Evolutionary conservation across 257 asterid genomes (phyloP).

Genomic region (Capsicum rhomboideum): DNA sequence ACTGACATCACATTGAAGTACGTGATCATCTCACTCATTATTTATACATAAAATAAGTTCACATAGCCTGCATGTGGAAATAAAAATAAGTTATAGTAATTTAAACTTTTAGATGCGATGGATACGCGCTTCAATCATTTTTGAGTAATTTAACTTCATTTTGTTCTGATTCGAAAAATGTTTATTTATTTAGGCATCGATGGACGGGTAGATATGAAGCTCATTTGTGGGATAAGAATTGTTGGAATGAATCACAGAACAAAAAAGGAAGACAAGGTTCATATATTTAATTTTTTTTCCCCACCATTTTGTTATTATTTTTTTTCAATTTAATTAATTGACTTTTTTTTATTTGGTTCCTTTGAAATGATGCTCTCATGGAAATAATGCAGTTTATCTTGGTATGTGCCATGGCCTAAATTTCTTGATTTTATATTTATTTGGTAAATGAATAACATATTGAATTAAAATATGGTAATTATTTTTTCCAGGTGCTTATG

Average conservation of each 20-base stretch:
- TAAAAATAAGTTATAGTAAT: neutral
- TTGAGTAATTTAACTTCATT: too few relatives aligned
- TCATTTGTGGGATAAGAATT: conserved; percentile 89
- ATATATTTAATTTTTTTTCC: neutral
- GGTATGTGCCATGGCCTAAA: conserved; percentile 28
- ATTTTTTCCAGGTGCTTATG: conserved; percentile 57
- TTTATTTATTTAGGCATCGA: conserved; percentile 43
- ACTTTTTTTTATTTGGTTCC: neutral
- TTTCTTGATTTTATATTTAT: neutral
- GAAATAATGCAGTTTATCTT: conserved; percentile 54
- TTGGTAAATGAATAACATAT: neutral
- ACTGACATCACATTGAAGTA: neutral
- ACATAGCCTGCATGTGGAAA: too few relatives aligned
- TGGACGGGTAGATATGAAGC: conserved; percentile 94
- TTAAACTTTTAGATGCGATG: neutral
- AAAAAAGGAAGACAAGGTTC: conserved; percentile 97
- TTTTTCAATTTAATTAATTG: neutral
- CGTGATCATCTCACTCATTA: neutral
- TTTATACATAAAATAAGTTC: too few relatives aligned
- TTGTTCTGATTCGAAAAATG: neutral
- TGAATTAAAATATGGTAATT: neutral
- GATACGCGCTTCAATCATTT: too few relatives aligned
- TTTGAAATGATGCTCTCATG: conserved; percentile 14
- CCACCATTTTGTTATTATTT: neutral
- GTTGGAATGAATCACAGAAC: conserved; percentile 89